Evolutionary conservation across 108 stramenopile genomes (phyloP), one percentile per base, ranked within the genome.

Genomic region (Epithemia pelagica): DNA sequence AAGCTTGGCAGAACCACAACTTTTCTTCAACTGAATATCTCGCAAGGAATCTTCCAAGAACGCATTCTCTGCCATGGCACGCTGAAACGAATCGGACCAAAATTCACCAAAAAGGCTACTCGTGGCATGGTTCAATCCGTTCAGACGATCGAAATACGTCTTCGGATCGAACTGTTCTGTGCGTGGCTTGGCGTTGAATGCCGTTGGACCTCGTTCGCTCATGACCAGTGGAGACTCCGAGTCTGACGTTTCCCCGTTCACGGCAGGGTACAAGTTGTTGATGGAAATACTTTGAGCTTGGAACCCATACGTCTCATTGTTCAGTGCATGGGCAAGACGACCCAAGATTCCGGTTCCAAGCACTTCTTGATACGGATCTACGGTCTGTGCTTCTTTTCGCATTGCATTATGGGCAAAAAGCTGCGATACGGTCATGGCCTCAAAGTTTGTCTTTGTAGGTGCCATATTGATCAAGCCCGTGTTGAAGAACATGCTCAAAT

Each of bases 321-420:
- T 63, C 33, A 22, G 37, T 2, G 33, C 1, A 19, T 21, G 32
- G 2, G 37, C 62, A 33, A 46, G 62, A 3, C 78, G 65, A 15
- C 70, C 70, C 52, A 71, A 52, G n/a, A 76, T 32, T 56, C 80
- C 80, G 26, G 82, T 80, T 33, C 74, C 74, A 33, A 37, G 27
- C 37, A 37, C 59, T 15, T 63, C 63, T 15, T 82, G 51, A 23
- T 58, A 61, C 2, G 81, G 54, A 65, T 86, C 85, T 32, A 76
- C 65, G 20, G 71, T 58, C 52, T 59, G 59, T n/a, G 79, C 51
- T 62, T 79, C 79, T 25, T 64, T 28, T 46, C 21, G 26, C 80
- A 78, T 77, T 0, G 62, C 61, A 64, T 84, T 83, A 61, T 88
- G 87, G 2, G 87, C 81, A 72, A 88, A 88, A 5, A 88, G 70